A percentile compares a stretch with the other conserved stretches of the same genome.
These are phyloP conservation scores for Peronospora destructor DNA, from an alignment of 352 stramenopile species.

Conservation along the genomic window DNA sequence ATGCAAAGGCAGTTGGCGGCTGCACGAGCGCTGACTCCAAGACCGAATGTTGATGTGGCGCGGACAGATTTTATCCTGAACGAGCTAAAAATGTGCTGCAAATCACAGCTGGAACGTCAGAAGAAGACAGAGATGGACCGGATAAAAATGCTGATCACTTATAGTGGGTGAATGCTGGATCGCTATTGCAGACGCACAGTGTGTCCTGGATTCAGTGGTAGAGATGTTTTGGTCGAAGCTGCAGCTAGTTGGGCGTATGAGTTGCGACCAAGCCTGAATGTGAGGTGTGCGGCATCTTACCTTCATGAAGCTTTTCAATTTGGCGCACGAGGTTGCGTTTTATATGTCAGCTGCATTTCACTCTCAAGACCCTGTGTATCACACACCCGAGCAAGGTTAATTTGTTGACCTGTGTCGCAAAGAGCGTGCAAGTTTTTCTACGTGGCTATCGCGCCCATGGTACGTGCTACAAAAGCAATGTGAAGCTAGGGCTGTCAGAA, in stretches of 20 bases:
- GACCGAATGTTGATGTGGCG: conserved; percentile 47
- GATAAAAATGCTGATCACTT: conserved; percentile 35
- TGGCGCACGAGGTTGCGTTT: conserved; percentile 45
- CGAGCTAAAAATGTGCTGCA: conserved; percentile 32
- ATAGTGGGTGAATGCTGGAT: conserved; percentile 48
- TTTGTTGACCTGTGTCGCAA: conserved; percentile 54
- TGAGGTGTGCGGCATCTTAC: conserved; percentile 53
- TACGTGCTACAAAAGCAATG: conserved; percentile 16
- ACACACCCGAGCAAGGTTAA: conserved; percentile 43
- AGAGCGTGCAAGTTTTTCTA: conserved; percentile 66
- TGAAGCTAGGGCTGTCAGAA: neutral
- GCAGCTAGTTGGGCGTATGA: conserved; percentile 32
- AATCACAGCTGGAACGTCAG: conserved; percentile 44
- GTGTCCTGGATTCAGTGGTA: conserved; percentile 43
- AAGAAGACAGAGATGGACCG: conserved; percentile 49
- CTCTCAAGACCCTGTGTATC: conserved; percentile 33
- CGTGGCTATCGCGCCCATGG: conserved; percentile 52
- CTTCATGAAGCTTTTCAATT: conserved; percentile 57
- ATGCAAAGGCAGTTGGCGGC: conserved; percentile 36
- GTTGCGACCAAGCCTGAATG: conserved; percentile 12
- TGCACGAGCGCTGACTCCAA: conserved; percentile 44
- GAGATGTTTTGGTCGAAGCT: conserved; percentile 41
- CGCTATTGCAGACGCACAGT: conserved; percentile 44
- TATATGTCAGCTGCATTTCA: conserved; percentile 50
- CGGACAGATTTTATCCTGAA: conserved; percentile 48